These are phyloP conservation scores for Tylopilus sp. DNA, from an alignment of 768 basidiomycete species.

Conservation along the genomic window DNA sequence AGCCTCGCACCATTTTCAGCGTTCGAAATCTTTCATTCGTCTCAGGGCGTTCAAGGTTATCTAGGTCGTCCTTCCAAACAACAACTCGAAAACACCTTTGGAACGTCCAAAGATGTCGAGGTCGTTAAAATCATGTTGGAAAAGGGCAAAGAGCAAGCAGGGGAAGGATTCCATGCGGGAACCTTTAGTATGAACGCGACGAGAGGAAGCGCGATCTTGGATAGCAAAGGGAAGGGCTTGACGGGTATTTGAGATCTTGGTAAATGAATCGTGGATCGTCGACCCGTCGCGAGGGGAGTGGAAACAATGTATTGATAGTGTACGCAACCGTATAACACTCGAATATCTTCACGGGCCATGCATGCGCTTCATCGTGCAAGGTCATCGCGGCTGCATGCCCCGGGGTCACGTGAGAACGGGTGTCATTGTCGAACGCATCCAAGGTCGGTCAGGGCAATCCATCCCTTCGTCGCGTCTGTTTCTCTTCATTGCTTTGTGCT, in stretches of 20 bases:
- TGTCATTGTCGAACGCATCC: constrained; percentile 7
- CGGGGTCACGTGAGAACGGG: constrained; percentile 10
- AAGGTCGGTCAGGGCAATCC: constrained; percentile 7
- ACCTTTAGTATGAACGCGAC: constrained; percentile 14
- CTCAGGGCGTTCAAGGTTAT: constrained; percentile 75
- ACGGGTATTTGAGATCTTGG: constrained; percentile 31
- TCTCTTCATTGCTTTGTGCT: not conserved
- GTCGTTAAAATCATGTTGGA: constrained; percentile 57
- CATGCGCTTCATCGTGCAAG: too few relatives aligned
- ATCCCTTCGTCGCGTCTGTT: not conserved
- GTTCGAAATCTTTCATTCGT: constrained; percentile 66
- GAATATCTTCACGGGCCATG: not conserved
- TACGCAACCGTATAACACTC: not conserved
- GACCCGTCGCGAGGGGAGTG: not conserved
- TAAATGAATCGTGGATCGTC: not conserved
- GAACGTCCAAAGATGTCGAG: constrained; percentile 59
- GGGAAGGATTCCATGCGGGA: constrained; percentile 41
- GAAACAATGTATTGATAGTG: constrained; percentile 17
- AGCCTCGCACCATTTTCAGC: constrained; percentile 38
- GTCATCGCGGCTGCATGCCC: too few relatives aligned
- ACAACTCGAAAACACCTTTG: constrained; percentile 74
- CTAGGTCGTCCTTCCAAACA: constrained; percentile 76
- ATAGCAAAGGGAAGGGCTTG: constrained; percentile 39
- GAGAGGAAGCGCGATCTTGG: constrained; percentile 36
- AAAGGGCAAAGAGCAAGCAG: constrained; percentile 57